Evolutionary conservation across 768 basidiomycete genomes (phyloP), one percentile per base, ranked within the genome.

Genomic region (Mycena alexandri): DNA sequence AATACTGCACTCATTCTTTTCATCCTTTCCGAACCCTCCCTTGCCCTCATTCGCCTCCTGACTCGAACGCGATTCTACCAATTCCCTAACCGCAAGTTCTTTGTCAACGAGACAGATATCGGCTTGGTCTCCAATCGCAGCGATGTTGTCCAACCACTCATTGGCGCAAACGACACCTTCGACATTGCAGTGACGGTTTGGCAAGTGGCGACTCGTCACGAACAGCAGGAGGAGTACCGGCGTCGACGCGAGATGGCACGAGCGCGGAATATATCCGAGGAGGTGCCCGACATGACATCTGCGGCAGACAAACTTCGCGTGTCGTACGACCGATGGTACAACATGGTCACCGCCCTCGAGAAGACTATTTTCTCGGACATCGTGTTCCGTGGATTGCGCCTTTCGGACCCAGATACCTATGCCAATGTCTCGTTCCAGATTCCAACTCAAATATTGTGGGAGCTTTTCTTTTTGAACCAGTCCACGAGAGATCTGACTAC

Each of bases 391-490:
- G 75, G 73, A 16, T 59, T 81, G 1, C 69, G 57, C 11, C 58
- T 80, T 44, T 69, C 69, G 21, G 76, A 78, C 53, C 75, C 78
- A 44, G 58, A 72, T 36, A 22, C 71, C 10, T 71, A 71, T 55
- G 56, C 74, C 3, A 72, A 73, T 3, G 68, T 80, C 21, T 70
- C 75, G 9, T 71, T 78, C 17, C 68, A 65, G 9, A 51, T 81
- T 9, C 79, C 79, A 8, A 78, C 77, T 1, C 70, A 66, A 16
- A 65, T 74, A 17, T 81, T 80, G 79, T 81, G 14, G 14, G 38
- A 24, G 38, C 29, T 29, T 29, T 6, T 29, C 29, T 29, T 29
- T 29, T 29, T 29, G 29, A 29, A 29, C 29, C 29, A 29, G 29
- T 3, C 3, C 6, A 6, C 29, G 29, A 29, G 29, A 29, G 29